phyloP scores from a whole-genome alignment of 1,139 yeast genomes.

The Nakaseomyces delphensis region DNA sequence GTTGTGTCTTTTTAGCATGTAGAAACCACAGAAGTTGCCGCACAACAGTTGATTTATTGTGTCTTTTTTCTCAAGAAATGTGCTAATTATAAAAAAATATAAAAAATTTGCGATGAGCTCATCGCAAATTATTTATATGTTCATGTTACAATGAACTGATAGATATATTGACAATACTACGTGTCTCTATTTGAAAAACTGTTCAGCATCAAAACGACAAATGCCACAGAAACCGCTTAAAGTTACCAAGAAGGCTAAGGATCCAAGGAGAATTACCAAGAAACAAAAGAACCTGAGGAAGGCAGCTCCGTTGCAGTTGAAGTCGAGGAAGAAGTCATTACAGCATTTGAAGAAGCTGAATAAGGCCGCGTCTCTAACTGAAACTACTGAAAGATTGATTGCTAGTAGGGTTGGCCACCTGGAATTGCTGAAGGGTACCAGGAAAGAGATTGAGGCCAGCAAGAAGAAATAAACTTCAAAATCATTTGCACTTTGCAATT shows the following conservation, averaged over 20 bases:
- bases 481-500: no score
- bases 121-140: not conserved
- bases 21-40: not conserved
- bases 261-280: slow-evolving; percentile 35
- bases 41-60: no score
- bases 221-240: slow-evolving; percentile 38
- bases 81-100: not conserved
- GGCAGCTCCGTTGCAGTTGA: slow-evolving; percentile 67
- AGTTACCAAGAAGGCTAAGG: slow-evolving; percentile 33
- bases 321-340: slow-evolving; percentile 48
- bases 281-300: slow-evolving; percentile 51
- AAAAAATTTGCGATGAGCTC: slow-evolving; percentile 1
- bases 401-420: slow-evolving; percentile 93
- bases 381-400: slow-evolving; percentile 73
- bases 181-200: no score
- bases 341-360: slow-evolving; percentile 51
- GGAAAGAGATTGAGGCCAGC: slow-evolving; percentile 57
- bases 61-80: no score
- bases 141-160: no score
- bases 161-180: not conserved
- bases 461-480: slow-evolving; percentile 34
- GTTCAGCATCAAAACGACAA: not conserved
- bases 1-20: not conserved
- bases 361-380: slow-evolving; percentile 51
- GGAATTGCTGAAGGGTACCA: slow-evolving; percentile 84